These are phyloP conservation scores for Sonneratia alba DNA, from an alignment of 345 rosid species.

Conservation along the genomic window DNA sequence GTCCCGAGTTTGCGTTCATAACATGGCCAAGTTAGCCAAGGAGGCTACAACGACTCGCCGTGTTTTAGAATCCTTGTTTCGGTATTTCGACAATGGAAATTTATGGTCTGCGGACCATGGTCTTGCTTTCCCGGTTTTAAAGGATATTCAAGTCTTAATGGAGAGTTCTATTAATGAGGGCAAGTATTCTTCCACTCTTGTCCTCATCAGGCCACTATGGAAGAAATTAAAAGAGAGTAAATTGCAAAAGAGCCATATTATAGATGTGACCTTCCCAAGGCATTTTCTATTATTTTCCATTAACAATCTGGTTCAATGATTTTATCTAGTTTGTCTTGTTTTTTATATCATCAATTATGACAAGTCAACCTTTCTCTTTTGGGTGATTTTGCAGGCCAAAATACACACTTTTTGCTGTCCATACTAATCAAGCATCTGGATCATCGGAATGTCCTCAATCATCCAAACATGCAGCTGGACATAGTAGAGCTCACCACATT, in stretches of 20 bases:
- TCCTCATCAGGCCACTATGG: not conserved
- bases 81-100: slow-evolving; percentile 61
- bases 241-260: not conserved
- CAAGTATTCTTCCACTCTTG: not conserved
- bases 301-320: not conserved
- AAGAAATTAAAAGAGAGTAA: not conserved
- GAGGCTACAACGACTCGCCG: slow-evolving; percentile 87
- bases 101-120: slow-evolving; percentile 73
- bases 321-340: not conserved
- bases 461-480: slow-evolving; percentile 67
- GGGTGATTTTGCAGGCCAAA: slow-evolving; percentile 46
- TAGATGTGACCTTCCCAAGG: not conserved
- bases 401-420: slow-evolving; percentile 75
- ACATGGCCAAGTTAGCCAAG: slow-evolving; percentile 90
- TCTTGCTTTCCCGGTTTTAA: slow-evolving; percentile 67
- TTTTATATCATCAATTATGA: not conserved
- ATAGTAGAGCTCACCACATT: slow-evolving; percentile 63
- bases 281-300: not conserved
- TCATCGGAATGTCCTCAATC: slow-evolving; percentile 77
- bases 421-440: slow-evolving; percentile 91
- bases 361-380: not conserved
- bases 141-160: slow-evolving; percentile 84
- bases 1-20: slow-evolving; percentile 85
- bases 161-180: slow-evolving; percentile 54
- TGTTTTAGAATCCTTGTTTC: slow-evolving; percentile 83